A percentile compares a stretch with the other conserved stretches of the same genome.
These are phyloP conservation scores for Trametes cubensis DNA, from an alignment of 768 basidiomycete species.

Conservation along the genomic window DNA sequence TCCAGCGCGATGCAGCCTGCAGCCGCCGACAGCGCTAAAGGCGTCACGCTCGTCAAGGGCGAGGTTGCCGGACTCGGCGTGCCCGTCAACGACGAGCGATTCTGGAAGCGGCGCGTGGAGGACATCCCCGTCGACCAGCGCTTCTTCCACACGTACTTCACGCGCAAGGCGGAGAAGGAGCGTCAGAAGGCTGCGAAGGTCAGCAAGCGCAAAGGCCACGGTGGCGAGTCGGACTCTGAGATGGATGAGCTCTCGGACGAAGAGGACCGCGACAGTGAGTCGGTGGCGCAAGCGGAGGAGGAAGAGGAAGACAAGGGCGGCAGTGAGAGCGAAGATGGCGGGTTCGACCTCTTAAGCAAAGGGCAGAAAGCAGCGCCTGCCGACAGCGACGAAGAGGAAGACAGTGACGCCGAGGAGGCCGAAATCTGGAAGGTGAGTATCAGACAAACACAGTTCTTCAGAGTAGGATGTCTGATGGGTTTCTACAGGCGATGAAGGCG, in stretches of 20 bases:
- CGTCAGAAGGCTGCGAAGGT: slow-evolving; percentile 51
- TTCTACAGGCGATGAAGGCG: slow-evolving; percentile 81
- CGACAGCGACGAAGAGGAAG: slow-evolving; percentile 42
- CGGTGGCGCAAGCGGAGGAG: slow-evolving; percentile 21
- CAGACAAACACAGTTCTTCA: neutral
- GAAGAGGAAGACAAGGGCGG: slow-evolving; percentile 37
- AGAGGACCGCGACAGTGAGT: slow-evolving; percentile 16
- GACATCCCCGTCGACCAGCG: slow-evolving; percentile 89
- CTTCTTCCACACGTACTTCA: slow-evolving; percentile 92
- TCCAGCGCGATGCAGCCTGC: slow-evolving; percentile 95
- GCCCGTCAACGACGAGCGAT: slow-evolving; percentile 73
- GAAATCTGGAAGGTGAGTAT: slow-evolving; percentile 86
- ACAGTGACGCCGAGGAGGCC: slow-evolving; percentile 58
- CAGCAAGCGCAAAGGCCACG: slow-evolving; percentile 46
- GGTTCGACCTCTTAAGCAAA: slow-evolving; percentile 17
- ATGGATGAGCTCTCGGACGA: slow-evolving; percentile 36
- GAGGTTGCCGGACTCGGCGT: slow-evolving; percentile 47
- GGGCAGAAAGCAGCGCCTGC: slow-evolving; percentile 8
- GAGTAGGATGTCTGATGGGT: neutral
- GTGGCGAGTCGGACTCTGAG: slow-evolving; percentile 38
- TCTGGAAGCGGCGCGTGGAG: slow-evolving; percentile 66
- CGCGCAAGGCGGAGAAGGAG: slow-evolving; percentile 62
- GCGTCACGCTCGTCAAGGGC: slow-evolving; percentile 73
- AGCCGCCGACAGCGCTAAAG: slow-evolving; percentile 61
- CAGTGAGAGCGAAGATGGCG: slow-evolving; percentile 21